These are phyloP conservation scores for Solanum dulcamara DNA, from an alignment of 257 asterid species.

Conservation along the genomic window DNA sequence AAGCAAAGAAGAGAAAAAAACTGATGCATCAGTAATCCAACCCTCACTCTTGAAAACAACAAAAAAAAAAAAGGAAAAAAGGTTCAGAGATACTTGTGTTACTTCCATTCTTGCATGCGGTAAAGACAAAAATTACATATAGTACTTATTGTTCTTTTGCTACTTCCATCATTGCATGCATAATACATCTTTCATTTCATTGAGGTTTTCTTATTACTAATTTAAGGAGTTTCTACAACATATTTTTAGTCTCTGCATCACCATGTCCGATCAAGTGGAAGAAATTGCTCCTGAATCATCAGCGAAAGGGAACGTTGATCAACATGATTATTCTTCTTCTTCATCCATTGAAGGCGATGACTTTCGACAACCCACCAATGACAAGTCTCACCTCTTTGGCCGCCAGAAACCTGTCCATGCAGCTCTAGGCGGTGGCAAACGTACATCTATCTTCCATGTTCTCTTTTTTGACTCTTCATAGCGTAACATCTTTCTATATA, in stretches of 20 bases:
- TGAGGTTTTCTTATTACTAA: not conserved
- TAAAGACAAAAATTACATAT: not conserved
- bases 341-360: slow-evolving; percentile 1
- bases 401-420: slow-evolving; percentile 66
- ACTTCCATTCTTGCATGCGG: not conserved
- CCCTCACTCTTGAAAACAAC: not conserved
- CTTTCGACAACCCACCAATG: not conserved
- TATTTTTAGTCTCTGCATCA: not conserved
- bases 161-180: not conserved
- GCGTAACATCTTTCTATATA: not conserved
- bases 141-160: not conserved
- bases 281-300: slow-evolving; percentile 10
- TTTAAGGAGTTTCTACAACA: too few species aligned
- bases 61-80: not conserved
- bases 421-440: slow-evolving; percentile 75
- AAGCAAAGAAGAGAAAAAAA: not conserved
- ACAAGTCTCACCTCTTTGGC: slow-evolving; percentile 50
- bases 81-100: not conserved
- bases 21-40: not conserved
- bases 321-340: not conserved
- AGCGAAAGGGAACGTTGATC: slow-evolving; percentile 2
- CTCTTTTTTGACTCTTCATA: not conserved
- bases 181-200: not conserved
- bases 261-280: slow-evolving; percentile 15
- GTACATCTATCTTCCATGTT: slow-evolving; percentile 15